These are phyloP conservation scores for Ophiostoma ulmi DNA, from an alignment of 2,329 filamentous ascomycete species.

Conservation along the genomic window DNA sequence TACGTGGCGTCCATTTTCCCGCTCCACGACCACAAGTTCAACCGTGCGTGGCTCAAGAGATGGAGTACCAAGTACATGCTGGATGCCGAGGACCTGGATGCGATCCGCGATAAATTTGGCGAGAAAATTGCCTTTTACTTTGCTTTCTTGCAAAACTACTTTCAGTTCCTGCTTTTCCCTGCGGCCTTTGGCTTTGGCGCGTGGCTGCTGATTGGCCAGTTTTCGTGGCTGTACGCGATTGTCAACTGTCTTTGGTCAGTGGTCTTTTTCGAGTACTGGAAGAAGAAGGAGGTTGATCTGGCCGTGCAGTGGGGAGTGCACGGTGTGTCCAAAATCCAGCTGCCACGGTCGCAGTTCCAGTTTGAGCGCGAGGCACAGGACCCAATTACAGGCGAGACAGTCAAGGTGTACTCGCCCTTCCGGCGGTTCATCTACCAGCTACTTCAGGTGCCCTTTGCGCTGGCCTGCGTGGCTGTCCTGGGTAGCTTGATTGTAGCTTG, in stretches of 20 bases:
- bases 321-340: conserved; percentile 62
- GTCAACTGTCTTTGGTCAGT: conserved; percentile 65
- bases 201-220: conserved; percentile 64
- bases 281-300: conserved; percentile 66
- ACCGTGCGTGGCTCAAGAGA: conserved; percentile 67
- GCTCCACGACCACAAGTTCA: conserved; percentile 70
- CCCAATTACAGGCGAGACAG: conserved; percentile 72
- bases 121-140: conserved; percentile 74
- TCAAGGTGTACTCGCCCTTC: conserved; percentile 68
- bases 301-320: conserved; percentile 67
- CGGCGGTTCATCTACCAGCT: conserved; percentile 73
- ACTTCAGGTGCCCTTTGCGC: conserved; percentile 77
- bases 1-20: conserved; percentile 69
- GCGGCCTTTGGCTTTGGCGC: conserved; percentile 62
- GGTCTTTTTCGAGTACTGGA: conserved; percentile 75
- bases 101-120: conserved; percentile 62
- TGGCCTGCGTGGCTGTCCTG: conserved; percentile 65
- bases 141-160: conserved; percentile 74
- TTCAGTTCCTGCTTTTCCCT: conserved; percentile 64
- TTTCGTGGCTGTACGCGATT: conserved; percentile 64
- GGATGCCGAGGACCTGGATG: conserved; percentile 61
- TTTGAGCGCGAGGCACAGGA: conserved; percentile 75
- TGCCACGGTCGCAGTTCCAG: conserved; percentile 65
- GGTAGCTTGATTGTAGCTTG: conserved; percentile 79
- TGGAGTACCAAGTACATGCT: conserved; percentile 69